Base-by-base conservation (phyloP, 1,139 yeast genomes). In the Taphrina pruni region DNA sequence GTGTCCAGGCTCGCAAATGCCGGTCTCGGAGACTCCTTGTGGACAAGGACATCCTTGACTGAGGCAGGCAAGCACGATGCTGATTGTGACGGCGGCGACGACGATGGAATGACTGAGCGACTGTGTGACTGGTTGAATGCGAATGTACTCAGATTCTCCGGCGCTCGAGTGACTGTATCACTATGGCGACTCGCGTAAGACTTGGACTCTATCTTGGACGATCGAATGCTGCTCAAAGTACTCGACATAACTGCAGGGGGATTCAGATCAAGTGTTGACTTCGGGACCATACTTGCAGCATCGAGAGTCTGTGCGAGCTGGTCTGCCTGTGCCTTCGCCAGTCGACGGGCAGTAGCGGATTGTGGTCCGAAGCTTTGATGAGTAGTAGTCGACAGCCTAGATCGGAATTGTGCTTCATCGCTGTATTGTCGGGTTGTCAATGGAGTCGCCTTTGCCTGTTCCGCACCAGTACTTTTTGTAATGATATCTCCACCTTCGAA, bases 291-390 rank as follows among this genome's bases (percentile, higher is more conserved):
- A 54, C 20, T 54, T 4, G 6, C 20, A 1, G 38, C 35, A 3
- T 9, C 55, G 12, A 8, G 6, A n/a, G n/a, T 32, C 35, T 36
- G 41, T 32, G 43, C 39, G 12, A 35, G 41, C 35, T 32, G 26
- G 35, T 54, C 43, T 6, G 57, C 57, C 12, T 38, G 57, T n/a
- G 60, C 60, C 21, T 56, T 35, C 12, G 60, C 60, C 26, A 56
- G 46, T 56, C 60, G 46, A 20, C 60, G 60, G 12, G 60, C 46
- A 20, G 60, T 56, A 8, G 60, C 39, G 14, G 60, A 56, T 54
- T 54, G 58, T 8, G 58, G 58, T n/a, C 35, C 56, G 35, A 2
- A 14, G 38, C 8, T 11, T 39, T 39, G 11, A 14, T 39, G 43
- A n/a, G 51, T 21, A 4, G 4, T 26, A 26, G 32, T 26, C 32